Conservation (phyloP, 176 grass and related monocot species). For the Lolium rigidum region DNA sequence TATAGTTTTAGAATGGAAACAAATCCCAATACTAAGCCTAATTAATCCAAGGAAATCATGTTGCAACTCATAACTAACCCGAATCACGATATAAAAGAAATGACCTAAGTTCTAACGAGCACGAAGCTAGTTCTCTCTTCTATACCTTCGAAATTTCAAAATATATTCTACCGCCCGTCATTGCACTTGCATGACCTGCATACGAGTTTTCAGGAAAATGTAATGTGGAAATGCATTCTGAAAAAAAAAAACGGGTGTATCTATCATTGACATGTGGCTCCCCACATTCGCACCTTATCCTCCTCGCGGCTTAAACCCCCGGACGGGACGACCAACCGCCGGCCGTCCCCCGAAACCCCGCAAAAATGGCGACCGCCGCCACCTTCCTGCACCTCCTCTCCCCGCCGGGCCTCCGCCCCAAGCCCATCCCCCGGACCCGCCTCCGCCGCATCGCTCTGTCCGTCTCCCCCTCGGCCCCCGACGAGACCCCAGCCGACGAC, state of each 20-base stretch:
- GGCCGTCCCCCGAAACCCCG: conserved; percentile 31
- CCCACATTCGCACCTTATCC: conserved; percentile 32
- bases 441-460: conserved; percentile 37
- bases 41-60: too few species aligned
- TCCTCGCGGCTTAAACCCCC: conserved; percentile 39
- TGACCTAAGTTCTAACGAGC: too few species aligned
- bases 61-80: too few species aligned
- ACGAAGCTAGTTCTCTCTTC: too few species aligned
- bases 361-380: conserved; percentile 56
- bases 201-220: too few species aligned
- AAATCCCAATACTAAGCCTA: too few species aligned
- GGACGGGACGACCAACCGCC: conserved; percentile 25
- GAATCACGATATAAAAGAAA: too few species aligned
- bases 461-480: conserved; percentile 55
- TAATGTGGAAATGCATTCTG: too few species aligned
- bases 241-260: not conserved
- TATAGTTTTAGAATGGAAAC: too few species aligned
- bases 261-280: conserved; percentile 24
- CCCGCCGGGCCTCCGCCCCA: conserved; percentile 43
- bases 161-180: too few species aligned
- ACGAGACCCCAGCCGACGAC: conserved; percentile 59
- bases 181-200: too few species aligned
- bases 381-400: conserved; percentile 49
- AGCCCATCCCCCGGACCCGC: conserved; percentile 22
- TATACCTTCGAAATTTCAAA: too few species aligned